Evolutionary conservation across 768 basidiomycete genomes (phyloP).

Genomic region (Boletus sensibilis): DNA sequence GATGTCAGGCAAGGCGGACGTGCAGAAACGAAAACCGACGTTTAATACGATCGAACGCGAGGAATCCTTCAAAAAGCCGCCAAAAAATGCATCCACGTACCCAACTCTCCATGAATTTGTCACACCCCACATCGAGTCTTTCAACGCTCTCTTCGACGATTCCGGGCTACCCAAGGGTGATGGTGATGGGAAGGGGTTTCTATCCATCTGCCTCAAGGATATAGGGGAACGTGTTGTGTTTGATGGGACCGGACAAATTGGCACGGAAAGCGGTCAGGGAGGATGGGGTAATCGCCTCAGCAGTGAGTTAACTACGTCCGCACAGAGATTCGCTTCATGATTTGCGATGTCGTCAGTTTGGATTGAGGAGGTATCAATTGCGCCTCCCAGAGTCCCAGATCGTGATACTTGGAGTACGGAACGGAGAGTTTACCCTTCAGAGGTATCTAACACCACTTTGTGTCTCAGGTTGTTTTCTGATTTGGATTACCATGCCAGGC

Average conservation of each 20-base stretch:
- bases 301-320: constrained; percentile 50
- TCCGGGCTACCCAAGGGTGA: constrained; percentile 73
- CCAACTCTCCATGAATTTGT: constrained; percentile 91
- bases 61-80: constrained; percentile 72
- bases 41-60: constrained; percentile 86
- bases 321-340: constrained; percentile 9
- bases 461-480: constrained; percentile 5
- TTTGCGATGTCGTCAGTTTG: constrained; percentile 58
- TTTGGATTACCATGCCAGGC: constrained; percentile 49
- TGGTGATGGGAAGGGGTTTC: constrained; percentile 74
- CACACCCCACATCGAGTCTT: constrained; percentile 90
- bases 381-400: constrained; percentile 83
- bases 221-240: constrained; percentile 92
- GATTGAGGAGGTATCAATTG: constrained; percentile 83
- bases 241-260: constrained; percentile 62
- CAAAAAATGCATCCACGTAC: constrained; percentile 63
- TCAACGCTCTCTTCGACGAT: constrained; percentile 96
- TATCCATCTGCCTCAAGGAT: constrained; percentile 77
- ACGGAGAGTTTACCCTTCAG: constrained; percentile 80
- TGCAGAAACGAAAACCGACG: constrained; percentile 45
- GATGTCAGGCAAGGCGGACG: constrained; percentile 54
- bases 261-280: constrained; percentile 49
- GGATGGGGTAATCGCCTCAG: constrained; percentile 84
- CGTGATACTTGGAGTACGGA: constrained; percentile 74
- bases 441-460: constrained; percentile 50